These are phyloP conservation scores for Cyclanthera cordifolia DNA, from an alignment of 306 rosid species.

Conservation along the genomic window DNA sequence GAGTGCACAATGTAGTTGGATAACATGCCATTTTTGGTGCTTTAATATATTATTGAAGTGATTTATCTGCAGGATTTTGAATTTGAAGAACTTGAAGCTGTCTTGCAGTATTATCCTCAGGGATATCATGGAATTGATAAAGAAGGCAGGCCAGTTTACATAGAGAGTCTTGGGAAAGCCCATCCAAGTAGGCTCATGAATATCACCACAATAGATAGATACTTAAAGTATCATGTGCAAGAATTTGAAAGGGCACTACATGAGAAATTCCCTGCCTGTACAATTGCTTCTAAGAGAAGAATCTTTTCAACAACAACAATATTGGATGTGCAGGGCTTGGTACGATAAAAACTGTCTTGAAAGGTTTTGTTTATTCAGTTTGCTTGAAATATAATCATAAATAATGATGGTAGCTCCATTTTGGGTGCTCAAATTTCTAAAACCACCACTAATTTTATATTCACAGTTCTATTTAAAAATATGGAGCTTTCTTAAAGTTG, in stretches of 20 bases:
- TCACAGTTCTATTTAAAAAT: neutral
- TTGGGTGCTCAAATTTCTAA: neutral
- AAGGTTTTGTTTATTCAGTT: conserved; percentile 8
- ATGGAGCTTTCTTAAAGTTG: neutral
- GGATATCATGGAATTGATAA: conserved; percentile 94
- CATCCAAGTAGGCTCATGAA: conserved; percentile 82
- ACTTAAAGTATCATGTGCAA: conserved; percentile 85
- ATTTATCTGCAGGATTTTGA: conserved; percentile 61
- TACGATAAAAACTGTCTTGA: conserved; percentile 29
- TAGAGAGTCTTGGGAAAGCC: conserved; percentile 89
- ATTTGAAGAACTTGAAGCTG: conserved; percentile 85
- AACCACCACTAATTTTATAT: neutral
- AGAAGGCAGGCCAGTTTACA: conserved; percentile 95
- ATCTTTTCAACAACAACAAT: conserved; percentile 81
- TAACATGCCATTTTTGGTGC: neutral
- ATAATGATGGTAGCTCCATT: neutral
- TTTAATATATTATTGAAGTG: conserved; percentile 21
- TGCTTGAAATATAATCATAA: conserved; percentile 1
- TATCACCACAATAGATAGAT: conserved; percentile 73
- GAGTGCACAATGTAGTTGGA: conserved; percentile 2
- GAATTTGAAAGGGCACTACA: conserved; percentile 80
- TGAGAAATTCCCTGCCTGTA: conserved; percentile 92
- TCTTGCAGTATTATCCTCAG: conserved; percentile 87
- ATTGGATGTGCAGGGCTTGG: conserved; percentile 96
- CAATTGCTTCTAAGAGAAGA: conserved; percentile 74